phyloP scores from a whole-genome alignment of 768 basidiomycete species.

The Russula earlei region DNA sequence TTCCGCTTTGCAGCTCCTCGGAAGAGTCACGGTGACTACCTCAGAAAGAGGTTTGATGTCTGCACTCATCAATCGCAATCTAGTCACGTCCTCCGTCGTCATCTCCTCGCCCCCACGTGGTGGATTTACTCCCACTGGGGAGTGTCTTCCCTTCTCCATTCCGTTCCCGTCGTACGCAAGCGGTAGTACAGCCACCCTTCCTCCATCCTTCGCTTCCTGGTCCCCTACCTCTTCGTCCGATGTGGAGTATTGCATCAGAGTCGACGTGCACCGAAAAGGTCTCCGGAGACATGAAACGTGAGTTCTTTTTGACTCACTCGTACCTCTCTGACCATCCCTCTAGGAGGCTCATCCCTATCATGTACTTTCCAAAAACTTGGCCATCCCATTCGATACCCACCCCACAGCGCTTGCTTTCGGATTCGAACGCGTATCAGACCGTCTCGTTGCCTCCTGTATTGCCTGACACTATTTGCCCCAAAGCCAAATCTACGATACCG shows the following conservation, averaged over 20 bases:
- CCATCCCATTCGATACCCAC: conserved; percentile 29
- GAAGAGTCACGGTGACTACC: conserved; percentile 27
- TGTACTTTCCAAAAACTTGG: conserved; percentile 37
- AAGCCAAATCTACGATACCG: conserved; percentile 7
- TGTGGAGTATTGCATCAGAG: conserved; percentile 31
- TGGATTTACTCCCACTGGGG: conserved; percentile 10
- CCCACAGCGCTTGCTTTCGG: conserved; percentile 24
- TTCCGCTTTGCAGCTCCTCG: conserved; percentile 29
- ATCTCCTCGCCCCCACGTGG: conserved; percentile 7
- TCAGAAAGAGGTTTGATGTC: conserved; percentile 25
- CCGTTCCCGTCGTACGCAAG: conserved; percentile 31
- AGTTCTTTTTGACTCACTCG: conserved; percentile 11
- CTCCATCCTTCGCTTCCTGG: conserved; percentile 32
- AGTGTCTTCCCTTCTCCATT: conserved; percentile 28
- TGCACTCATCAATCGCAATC: neutral
- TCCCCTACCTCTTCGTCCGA: conserved; percentile 26
- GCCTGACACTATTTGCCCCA: conserved; percentile 8
- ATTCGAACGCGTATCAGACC: conserved; percentile 25
- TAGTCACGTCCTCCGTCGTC: neutral
- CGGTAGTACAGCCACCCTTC: conserved; percentile 26
- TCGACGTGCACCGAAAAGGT: conserved; percentile 33
- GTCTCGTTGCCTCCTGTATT: conserved; percentile 23
- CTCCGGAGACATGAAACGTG: conserved; percentile 35
- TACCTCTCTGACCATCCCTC: neutral
- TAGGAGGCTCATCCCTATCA: conserved; percentile 30